A percentile compares a stretch with the other conserved stretches of the same genome.
Conservation (phyloP, 345 rosid genomes). For the Linum lewisii region DNA sequence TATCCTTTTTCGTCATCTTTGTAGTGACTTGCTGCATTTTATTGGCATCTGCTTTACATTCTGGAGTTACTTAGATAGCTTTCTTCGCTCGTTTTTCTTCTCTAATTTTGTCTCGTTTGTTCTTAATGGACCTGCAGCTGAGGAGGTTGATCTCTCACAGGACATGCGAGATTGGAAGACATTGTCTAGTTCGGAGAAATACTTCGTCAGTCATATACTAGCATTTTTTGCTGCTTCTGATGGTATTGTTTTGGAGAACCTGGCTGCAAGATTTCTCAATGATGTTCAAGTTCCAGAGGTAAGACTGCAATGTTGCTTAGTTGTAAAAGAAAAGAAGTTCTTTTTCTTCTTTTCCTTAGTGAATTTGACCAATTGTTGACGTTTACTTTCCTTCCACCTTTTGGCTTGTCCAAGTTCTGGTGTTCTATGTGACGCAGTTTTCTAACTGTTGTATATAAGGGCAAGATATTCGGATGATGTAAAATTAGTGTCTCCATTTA, state of each 20-base stretch:
- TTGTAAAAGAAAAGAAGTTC: too few relatives aligned
- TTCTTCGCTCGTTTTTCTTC: background rate
- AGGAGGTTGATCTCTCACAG: constrained; percentile 84
- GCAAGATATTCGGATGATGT: background rate
- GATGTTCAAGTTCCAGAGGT: constrained; percentile 92
- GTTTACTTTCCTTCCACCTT: background rate
- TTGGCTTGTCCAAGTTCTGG: background rate
- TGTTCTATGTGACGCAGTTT: background rate
- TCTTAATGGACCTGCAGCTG: constrained; percentile 41
- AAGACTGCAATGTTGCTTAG: background rate
- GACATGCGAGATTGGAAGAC: constrained; percentile 76
- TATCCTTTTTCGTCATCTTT: background rate
- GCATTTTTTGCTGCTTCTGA: constrained; percentile 94
- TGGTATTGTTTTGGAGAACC: constrained; percentile 85
- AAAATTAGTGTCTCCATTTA: background rate
- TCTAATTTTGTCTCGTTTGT: background rate
- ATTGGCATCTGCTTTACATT: background rate
- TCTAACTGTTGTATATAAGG: background rate
- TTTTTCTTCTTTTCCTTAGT: background rate
- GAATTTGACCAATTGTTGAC: background rate
- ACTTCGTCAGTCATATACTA: constrained; percentile 69
- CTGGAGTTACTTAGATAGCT: background rate
- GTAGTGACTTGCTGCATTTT: background rate
- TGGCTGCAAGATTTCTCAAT: constrained; percentile 77
- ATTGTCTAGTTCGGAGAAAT: constrained; percentile 52